These are phyloP conservation scores for Hygrophorus pudorinus DNA, from an alignment of 768 basidiomycete genomes.

Conservation along the genomic window DNA sequence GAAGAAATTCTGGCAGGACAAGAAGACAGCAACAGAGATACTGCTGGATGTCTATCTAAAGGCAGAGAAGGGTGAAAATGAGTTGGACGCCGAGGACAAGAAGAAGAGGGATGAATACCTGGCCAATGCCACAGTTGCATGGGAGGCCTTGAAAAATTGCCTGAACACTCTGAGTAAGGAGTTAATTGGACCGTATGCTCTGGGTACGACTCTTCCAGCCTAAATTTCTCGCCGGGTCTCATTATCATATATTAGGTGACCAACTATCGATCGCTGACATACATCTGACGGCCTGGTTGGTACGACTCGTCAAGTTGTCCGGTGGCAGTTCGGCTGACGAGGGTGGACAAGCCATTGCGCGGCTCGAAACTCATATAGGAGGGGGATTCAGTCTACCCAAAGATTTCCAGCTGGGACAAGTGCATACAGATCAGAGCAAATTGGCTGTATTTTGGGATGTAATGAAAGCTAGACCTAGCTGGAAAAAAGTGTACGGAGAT, in stretches of 20 bases:
- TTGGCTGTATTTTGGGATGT: constrained; percentile 67
- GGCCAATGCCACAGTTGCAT: constrained; percentile 35
- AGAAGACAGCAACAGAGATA: constrained; percentile 32
- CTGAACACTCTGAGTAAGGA: constrained; percentile 42
- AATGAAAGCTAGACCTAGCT: constrained; percentile 55
- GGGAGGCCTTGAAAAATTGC: constrained; percentile 42
- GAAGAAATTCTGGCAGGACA: constrained; percentile 50
- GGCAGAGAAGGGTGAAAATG: constrained; percentile 28
- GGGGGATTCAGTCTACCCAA: constrained; percentile 32
- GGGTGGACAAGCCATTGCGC: constrained; percentile 38
- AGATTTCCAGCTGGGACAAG: constrained; percentile 27
- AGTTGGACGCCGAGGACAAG: constrained; percentile 30
- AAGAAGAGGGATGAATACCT: constrained; percentile 40
- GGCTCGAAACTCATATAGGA: constrained; percentile 44
- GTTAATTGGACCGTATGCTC: constrained; percentile 51
- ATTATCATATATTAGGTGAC: constrained; percentile 43
- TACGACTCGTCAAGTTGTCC: constrained; percentile 44
- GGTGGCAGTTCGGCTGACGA: constrained; percentile 44
- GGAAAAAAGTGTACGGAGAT: constrained; percentile 51
- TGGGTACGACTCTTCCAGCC: no score
- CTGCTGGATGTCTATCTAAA: constrained; percentile 36
- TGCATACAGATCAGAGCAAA: constrained; percentile 34
- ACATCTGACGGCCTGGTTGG: constrained; percentile 71
- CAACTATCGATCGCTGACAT: constrained; percentile 76
- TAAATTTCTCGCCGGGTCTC: not conserved